Percentiles rank a stretch among this genome's conserved stretches.
Conservation (phyloP, 1,139 yeast species). For the Geotrichum aggregatum region DNA sequence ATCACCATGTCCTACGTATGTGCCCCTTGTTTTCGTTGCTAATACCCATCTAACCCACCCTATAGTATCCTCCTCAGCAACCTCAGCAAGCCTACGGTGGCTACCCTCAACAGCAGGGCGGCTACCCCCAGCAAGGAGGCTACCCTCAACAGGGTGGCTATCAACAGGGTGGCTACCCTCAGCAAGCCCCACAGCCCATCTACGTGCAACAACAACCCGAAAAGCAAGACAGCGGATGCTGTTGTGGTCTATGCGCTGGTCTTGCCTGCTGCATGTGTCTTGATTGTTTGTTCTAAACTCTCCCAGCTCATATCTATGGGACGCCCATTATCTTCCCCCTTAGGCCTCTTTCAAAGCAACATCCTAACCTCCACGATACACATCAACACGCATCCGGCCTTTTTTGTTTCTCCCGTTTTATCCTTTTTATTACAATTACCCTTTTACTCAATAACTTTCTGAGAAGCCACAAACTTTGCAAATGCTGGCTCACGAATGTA, state of each 20-base stretch:
- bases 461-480: too few species aligned
- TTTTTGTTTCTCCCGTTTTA: too few species aligned
- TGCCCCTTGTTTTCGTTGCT: not conserved
- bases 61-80: constrained; percentile 31
- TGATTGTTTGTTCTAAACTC: constrained; percentile 20
- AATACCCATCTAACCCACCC: too few species aligned
- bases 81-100: constrained; percentile 30
- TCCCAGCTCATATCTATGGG: too few species aligned
- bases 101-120: not conserved
- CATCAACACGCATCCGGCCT: too few species aligned
- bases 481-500: too few species aligned
- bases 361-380: too few species aligned
- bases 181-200: constrained; percentile 25
- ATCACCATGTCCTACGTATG: constrained; percentile 27
- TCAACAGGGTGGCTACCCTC: constrained; percentile 9
- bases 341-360: too few species aligned
- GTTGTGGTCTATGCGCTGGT: constrained; percentile 38
- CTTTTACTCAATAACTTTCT: too few species aligned
- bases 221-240: constrained; percentile 30
- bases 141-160: constrained; percentile 22
- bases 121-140: constrained; percentile 12
- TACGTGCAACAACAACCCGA: constrained; percentile 33
- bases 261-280: constrained; percentile 35
- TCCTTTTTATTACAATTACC: too few species aligned
- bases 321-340: too few species aligned